Conservation (phyloP, 108 stramenopile genomes). For the Cafeteria roenbergensis region DNA sequence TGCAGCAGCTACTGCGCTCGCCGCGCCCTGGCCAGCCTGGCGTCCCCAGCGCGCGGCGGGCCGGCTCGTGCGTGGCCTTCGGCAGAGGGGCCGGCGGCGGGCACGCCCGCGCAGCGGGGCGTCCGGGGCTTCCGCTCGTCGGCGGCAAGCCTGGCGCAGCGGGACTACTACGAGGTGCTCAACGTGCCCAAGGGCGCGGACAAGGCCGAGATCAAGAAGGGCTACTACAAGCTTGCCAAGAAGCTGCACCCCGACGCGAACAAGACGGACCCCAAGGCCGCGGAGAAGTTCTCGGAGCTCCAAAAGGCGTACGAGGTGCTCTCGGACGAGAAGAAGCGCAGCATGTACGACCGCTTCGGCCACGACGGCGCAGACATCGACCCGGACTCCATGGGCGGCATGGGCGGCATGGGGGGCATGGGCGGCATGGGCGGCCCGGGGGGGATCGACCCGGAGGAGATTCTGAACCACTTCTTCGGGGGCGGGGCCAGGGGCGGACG, state of each 20-base stretch:
- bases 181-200: slow-evolving; percentile 57
- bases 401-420: slow-evolving; percentile 5
- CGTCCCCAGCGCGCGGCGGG: too few relatives aligned
- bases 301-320: slow-evolving; percentile 31
- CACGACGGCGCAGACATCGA: slow-evolving; percentile 13
- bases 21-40: too few relatives aligned
- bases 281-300: slow-evolving; percentile 26
- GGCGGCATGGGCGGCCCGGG: slow-evolving; percentile 10
- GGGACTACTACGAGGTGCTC: slow-evolving; percentile 57
- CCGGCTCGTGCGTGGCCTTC: too few relatives aligned
- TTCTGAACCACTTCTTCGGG: slow-evolving; percentile 71
- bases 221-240: slow-evolving; percentile 70
- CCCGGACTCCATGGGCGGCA: not conserved
- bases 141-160: too few relatives aligned
- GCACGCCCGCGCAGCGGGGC: too few relatives aligned
- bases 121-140: too few relatives aligned
- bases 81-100: too few relatives aligned
- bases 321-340: slow-evolving; percentile 11
- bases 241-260: slow-evolving; percentile 76
- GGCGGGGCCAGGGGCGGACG: slow-evolving; percentile 28
- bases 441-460: slow-evolving; percentile 41
- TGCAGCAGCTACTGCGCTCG: too few relatives aligned
- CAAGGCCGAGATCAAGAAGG: slow-evolving; percentile 62
- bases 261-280: slow-evolving; percentile 24
- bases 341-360: slow-evolving; percentile 25